Percentiles rank a stretch among this genome's conserved stretches.
Evolutionary conservation across 106 monocot genomes (phyloP).

Genomic region (Vanilla planifolia): DNA sequence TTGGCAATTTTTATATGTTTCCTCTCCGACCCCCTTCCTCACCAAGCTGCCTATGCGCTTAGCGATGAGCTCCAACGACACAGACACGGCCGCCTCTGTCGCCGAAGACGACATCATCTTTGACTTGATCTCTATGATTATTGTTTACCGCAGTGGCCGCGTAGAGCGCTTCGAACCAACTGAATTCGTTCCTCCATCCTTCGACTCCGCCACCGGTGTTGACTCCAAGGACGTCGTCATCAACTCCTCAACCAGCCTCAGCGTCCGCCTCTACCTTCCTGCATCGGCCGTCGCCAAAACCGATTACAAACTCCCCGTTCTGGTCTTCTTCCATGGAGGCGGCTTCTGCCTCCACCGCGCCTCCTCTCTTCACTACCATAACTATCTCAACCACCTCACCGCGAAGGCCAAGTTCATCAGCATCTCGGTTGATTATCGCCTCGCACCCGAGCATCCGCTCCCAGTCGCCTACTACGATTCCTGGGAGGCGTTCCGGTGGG

Average conservation of each 20-base stretch:
- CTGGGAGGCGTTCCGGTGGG: slow-evolving; percentile 32
- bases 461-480: slow-evolving; percentile 41
- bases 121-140: neutral
- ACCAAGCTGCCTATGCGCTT: too few species aligned
- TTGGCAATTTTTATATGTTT: too few species aligned
- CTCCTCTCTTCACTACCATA: slow-evolving; percentile 18
- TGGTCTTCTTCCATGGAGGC: slow-evolving; percentile 50
- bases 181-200: neutral
- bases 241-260: slow-evolving; percentile 9
- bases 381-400: slow-evolving; percentile 21
- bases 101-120: neutral
- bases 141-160: slow-evolving; percentile 6
- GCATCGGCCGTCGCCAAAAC: too few species aligned
- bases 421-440: slow-evolving; percentile 28
- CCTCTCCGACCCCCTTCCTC: too few species aligned
- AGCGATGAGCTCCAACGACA: too few species aligned
- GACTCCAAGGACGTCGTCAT: slow-evolving; percentile 6
- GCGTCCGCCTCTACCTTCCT: slow-evolving; percentile 27
- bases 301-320: slow-evolving; percentile 18
- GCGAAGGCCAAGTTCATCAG: slow-evolving; percentile 4
- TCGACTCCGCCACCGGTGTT: neutral
- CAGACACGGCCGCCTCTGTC: too few species aligned
- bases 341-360: slow-evolving; percentile 26
- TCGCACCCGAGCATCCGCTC: slow-evolving; percentile 22
- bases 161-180: neutral